Percentiles rank a stretch among this genome's conserved stretches.
These are phyloP conservation scores for Zygnema circumcarinatum DNA, from an alignment of 139 green algal genomes.

Conservation along the genomic window DNA sequence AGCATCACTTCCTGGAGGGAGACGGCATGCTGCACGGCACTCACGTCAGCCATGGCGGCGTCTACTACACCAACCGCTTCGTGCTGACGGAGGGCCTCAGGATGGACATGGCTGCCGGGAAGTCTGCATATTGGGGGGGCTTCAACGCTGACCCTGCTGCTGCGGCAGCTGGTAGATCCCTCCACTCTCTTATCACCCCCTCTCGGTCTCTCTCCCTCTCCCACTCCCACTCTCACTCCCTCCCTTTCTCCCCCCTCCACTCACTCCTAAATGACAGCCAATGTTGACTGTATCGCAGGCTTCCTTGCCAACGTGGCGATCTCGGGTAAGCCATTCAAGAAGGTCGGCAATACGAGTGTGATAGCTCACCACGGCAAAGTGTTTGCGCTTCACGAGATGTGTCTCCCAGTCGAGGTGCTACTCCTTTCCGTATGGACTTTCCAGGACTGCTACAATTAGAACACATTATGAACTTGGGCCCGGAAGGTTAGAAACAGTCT, in stretches of 20 bases:
- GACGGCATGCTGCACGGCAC: constrained; percentile 84
- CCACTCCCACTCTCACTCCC: no score
- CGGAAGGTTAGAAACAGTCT: no score
- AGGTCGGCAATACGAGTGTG: constrained; percentile 76
- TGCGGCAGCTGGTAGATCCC: neutral
- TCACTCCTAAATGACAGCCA: no score
- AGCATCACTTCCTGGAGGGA: constrained; percentile 72
- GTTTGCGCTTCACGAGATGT: constrained; percentile 79
- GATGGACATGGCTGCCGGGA: constrained; percentile 30
- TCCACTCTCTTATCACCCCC: no score
- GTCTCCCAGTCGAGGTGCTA: constrained; percentile 70
- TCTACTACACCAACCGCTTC: constrained; percentile 74
- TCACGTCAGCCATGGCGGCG: constrained; percentile 68
- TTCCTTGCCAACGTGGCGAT: neutral
- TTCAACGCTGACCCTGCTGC: neutral
- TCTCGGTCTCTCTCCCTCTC: no score
- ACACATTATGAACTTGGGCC: no score
- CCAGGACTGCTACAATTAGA: no score
- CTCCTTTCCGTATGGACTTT: no score
- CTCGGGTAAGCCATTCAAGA: constrained; percentile 13
- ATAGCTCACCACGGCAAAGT: constrained; percentile 72
- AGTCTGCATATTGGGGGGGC: neutral
- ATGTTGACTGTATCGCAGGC: no score
- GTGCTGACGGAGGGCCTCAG: constrained; percentile 68
- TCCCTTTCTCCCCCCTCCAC: no score